Evolutionary conservation across 306 rosid species (phyloP), one percentile per base, ranked within the genome.

Genomic region (Arachis stenosperma): DNA sequence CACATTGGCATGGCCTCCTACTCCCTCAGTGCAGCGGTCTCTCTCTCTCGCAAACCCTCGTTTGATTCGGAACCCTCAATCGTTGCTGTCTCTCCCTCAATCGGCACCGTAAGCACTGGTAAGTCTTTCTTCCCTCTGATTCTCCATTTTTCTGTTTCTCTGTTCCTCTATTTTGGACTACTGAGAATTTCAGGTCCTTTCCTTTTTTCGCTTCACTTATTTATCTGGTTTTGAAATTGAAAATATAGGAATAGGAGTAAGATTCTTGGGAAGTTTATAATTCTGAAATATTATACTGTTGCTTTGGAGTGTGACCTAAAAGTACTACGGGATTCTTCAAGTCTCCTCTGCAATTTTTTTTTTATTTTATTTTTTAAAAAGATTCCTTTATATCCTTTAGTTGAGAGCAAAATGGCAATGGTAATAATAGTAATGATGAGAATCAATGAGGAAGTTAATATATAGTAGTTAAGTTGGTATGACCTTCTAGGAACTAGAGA

Each of bases 101-200:
- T 17, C 17, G 17, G 17, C 17, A 17, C 17, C 17, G 17, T 17
- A 17, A 17, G 17, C 17, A 17, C 17, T 17, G 17, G 17, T 17
- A 17, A 17, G 17, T 17, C 17, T 17, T 17, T 17, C 17, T 17
- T 17, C 17, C 17, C 17, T 17, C 17, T 17, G 17, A 17, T 17
- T 17, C 17, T 17, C 17, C 17, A 17, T 17, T 17, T 0, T 17
- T 17, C 17, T 17, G 17, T 17, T 17, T 17, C 17, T 17, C 27
- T 22, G 27, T 22, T 22, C 27, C 27, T 0, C 27, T 22, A 22
- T 22, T 22, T 22, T 22, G 27, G 27, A 89, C 92, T 61, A 92
- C 98, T 6, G 98, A 89, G 56, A 94, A 94, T 72, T 94, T 94
- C 92, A 86, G 97, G 97, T 74, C 40, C 39, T 3, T n/a, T 65